Conservation (phyloP, 1,284 basidiomycete genomes). For the Tylopilus sp. region DNA sequence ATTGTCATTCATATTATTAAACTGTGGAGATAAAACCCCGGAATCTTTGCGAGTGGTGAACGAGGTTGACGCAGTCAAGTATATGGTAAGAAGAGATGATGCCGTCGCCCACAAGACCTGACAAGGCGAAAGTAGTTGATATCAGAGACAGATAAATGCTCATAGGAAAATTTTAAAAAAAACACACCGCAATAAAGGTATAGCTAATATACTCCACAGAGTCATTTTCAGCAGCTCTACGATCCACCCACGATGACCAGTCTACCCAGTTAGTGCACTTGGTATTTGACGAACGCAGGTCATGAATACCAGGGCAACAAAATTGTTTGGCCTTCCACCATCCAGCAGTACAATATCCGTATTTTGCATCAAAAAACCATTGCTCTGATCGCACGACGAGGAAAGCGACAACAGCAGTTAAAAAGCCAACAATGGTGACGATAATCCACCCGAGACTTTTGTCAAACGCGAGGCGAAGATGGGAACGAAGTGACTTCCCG, state of each 20-base stretch:
- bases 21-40: slow-evolving; percentile 60
- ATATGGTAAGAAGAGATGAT: slow-evolving; percentile 80
- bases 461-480: slow-evolving; percentile 71
- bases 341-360: slow-evolving; percentile 75
- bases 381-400: slow-evolving; percentile 86
- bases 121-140: neutral
- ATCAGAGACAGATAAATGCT: slow-evolving; percentile 1
- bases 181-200: slow-evolving; percentile 72
- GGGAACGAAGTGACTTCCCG: slow-evolving; percentile 71
- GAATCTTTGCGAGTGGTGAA: slow-evolving; percentile 89
- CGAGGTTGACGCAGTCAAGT: slow-evolving; percentile 84
- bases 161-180: slow-evolving; percentile 16
- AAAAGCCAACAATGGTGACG: slow-evolving; percentile 82
- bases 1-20: slow-evolving; percentile 33
- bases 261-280: slow-evolving; percentile 72
- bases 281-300: slow-evolving; percentile 32
- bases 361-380: slow-evolving; percentile 92
- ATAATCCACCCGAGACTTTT: slow-evolving; percentile 88
- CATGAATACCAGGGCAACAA: slow-evolving; percentile 62
- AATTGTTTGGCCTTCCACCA: slow-evolving; percentile 81
- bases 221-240: slow-evolving; percentile 33
- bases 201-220: slow-evolving; percentile 72
- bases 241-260: slow-evolving; percentile 54
- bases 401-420: slow-evolving; percentile 85
- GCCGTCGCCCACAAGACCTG: slow-evolving; percentile 71